These are phyloP conservation scores for Aspergillus melleus DNA, from an alignment of 2,329 filamentous ascomycete genomes.

Conservation along the genomic window DNA sequence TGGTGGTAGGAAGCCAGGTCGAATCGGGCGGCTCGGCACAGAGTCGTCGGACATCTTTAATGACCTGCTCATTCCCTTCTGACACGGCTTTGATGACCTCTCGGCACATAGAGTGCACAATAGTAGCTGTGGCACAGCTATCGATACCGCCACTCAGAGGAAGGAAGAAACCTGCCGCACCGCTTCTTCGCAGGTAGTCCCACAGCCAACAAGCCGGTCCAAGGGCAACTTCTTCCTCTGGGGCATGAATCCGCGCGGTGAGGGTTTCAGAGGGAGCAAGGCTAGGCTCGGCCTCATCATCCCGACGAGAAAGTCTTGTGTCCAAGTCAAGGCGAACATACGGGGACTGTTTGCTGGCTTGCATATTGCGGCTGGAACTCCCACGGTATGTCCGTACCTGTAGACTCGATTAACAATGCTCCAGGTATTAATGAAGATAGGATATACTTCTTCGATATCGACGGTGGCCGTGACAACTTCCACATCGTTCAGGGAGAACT, in stretches of 20 bases:
- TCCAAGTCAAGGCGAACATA: constrained; percentile 41
- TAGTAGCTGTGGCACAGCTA: constrained; percentile 38
- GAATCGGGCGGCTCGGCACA: constrained; percentile 50
- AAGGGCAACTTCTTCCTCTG: constrained; percentile 67
- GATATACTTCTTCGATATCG: constrained; percentile 67
- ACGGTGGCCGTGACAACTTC: constrained; percentile 67
- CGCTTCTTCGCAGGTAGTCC: constrained; percentile 42
- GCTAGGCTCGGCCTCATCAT: constrained; percentile 46
- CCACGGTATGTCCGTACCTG: constrained; percentile 39
- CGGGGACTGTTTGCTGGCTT: constrained; percentile 32
- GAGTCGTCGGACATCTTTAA: constrained; percentile 49
- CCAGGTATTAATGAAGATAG: background rate
- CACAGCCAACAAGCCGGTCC: constrained; percentile 66
- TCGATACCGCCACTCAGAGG: constrained; percentile 44
- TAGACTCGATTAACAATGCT: background rate
- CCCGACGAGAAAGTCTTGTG: constrained; percentile 32
- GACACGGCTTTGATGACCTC: constrained; percentile 37
- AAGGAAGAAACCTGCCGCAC: constrained; percentile 40
- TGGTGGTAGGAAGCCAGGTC: constrained; percentile 54
- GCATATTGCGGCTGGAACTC: constrained; percentile 32
- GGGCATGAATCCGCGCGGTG: constrained; percentile 56
- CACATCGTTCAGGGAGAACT: constrained; percentile 66
- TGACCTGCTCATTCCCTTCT: constrained; percentile 49
- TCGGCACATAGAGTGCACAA: constrained; percentile 43
- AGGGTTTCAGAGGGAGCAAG: constrained; percentile 48